Evolutionary conservation across 2,329 filamentous ascomycete genomes (phyloP).

Genomic region (Fusarium longipes): DNA sequence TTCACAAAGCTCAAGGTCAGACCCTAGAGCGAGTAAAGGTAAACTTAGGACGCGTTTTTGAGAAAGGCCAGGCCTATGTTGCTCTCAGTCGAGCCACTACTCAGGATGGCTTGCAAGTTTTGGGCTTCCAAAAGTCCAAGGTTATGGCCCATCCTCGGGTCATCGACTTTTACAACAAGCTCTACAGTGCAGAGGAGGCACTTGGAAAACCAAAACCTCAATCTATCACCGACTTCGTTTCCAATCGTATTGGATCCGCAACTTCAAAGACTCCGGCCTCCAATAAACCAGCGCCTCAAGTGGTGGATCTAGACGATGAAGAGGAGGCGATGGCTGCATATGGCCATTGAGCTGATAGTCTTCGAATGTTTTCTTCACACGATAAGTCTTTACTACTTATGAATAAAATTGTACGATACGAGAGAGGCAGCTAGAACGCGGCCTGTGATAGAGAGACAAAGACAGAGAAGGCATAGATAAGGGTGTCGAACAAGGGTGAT

Average conservation of each 20-base stretch:
- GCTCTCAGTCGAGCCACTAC: constrained; percentile 92
- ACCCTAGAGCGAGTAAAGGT: constrained; percentile 95
- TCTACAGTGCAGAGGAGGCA: constrained; percentile 77
- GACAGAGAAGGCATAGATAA: constrained; percentile 28
- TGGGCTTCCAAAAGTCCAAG: constrained; percentile 88
- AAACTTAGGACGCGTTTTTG: constrained; percentile 90
- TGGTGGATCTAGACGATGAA: constrained; percentile 60
- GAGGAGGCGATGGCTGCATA: constrained; percentile 62
- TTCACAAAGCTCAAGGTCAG: constrained; percentile 97
- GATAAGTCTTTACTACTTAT: constrained; percentile 11
- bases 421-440: not conserved
- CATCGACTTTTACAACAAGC: constrained; percentile 82
- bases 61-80: constrained; percentile 98
- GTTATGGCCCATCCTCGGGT: constrained; percentile 95
- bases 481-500: constrained; percentile 10
- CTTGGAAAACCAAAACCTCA: constrained; percentile 46
- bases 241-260: constrained; percentile 49
- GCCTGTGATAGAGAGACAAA: constrained; percentile 17
- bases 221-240: constrained; percentile 56
- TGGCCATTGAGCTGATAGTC: constrained; percentile 48
- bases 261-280: constrained; percentile 21
- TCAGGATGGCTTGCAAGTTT: constrained; percentile 86
- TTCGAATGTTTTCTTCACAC: not conserved
- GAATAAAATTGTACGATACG: constrained; percentile 27
- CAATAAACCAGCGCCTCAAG: constrained; percentile 30